These are phyloP conservation scores for Chrysanthemum lavandulifolium DNA, from an alignment of 129 eudicot genomes.

Conservation along the genomic window DNA sequence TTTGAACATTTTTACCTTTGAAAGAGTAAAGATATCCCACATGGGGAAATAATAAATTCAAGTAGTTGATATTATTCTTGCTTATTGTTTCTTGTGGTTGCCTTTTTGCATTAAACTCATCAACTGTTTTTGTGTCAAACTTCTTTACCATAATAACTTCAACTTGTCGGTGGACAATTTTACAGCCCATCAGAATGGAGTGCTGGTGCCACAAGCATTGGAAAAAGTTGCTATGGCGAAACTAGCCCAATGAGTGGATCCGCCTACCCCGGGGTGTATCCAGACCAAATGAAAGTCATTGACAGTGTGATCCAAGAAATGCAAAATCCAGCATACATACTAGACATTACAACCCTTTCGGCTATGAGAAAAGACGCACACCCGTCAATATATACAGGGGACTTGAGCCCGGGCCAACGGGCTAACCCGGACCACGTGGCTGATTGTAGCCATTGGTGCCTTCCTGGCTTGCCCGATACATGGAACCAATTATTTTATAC, in stretches of 20 bases:
- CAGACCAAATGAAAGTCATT: constrained; percentile 68
- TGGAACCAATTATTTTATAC: constrained; percentile 93
- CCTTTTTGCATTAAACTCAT: too few species aligned
- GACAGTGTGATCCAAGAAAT: constrained; percentile 56
- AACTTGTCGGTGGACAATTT: constrained; percentile 18
- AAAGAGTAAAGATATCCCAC: background rate
- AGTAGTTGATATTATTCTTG: constrained; percentile 28
- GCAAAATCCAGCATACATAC: constrained; percentile 60
- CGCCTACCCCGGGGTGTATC: constrained; percentile 47
- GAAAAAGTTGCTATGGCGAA: constrained; percentile 81
- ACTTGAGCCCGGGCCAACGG: constrained; percentile 68
- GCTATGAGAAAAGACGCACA: constrained; percentile 96
- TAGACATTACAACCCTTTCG: constrained; percentile 74
- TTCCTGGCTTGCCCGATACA: constrained; percentile 98
- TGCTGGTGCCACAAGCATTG: constrained; percentile 35
- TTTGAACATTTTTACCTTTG: too few species aligned
- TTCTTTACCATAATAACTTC: constrained; percentile 21
- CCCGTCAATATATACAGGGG: constrained; percentile 88
- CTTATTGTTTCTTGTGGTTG: too few species aligned
- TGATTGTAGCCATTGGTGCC: constrained; percentile 98
- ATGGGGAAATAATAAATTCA: background rate
- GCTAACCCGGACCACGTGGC: constrained; percentile 84
- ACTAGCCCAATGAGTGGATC: constrained; percentile 64
- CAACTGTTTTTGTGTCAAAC: constrained; percentile 12
- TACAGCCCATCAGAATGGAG: constrained; percentile 87